A percentile compares a stretch with the other conserved stretches of the same genome.
Evolutionary conservation across 2,329 filamentous ascomycete species (phyloP).

Genomic region (Pseudogymnoascus sp.): DNA sequence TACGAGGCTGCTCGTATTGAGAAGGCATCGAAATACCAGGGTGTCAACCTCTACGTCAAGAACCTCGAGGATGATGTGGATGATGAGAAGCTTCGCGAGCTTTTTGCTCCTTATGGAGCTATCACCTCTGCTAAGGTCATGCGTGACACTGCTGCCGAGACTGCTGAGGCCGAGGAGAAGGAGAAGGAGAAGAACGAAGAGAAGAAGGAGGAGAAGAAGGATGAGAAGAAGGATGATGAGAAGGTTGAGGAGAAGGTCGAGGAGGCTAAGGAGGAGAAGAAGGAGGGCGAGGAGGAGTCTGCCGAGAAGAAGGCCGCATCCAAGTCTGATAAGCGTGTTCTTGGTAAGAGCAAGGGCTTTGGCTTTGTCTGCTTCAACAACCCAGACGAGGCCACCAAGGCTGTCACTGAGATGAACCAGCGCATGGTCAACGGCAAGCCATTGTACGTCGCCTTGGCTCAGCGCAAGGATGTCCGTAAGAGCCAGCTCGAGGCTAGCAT

Average conservation of each 20-base stretch:
- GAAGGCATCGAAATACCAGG: conserved; percentile 99
- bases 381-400: conserved; percentile 97
- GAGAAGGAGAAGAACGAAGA: conserved; percentile 43
- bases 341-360: conserved; percentile 99
- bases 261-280: conserved; percentile 35
- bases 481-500: conserved; percentile 98
- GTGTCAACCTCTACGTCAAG: conserved; percentile 99
- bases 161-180: conserved; percentile 33
- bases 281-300: conserved; percentile 42
- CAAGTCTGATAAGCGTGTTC: conserved; percentile 46
- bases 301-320: conserved; percentile 46
- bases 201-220: conserved; percentile 43
- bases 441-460: conserved; percentile 92
- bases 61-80: conserved; percentile 96
- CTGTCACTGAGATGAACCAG: conserved; percentile 99
- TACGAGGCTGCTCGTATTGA: conserved; percentile 96
- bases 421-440: conserved; percentile 97
- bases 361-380: conserved; percentile 99
- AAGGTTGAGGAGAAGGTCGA: conserved; percentile 36
- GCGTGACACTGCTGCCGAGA: conserved; percentile 67
- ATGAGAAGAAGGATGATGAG: conserved; percentile 41
- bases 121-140: conserved; percentile 99
- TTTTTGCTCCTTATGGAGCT: conserved; percentile 84
- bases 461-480: conserved; percentile 99
- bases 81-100: conserved; percentile 91